Evolutionary conservation across 2,329 filamentous ascomycete species (phyloP).

Genomic region (Fusarium sp.): DNA sequence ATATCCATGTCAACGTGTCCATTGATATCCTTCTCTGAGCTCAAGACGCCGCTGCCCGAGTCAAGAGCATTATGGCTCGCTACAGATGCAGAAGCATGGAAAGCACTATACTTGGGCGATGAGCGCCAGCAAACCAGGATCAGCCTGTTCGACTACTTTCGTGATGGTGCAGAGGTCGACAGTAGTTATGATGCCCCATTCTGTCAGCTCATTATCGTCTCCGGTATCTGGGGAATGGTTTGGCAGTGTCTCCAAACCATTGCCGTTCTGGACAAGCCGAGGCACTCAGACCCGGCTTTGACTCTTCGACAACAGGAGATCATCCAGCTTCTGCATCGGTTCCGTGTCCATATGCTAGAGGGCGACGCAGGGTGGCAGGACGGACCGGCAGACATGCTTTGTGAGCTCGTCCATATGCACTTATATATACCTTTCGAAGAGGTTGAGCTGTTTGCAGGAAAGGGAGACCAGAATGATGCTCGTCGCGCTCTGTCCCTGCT

Average conservation of each 20-base stretch:
- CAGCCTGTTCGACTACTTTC: neutral
- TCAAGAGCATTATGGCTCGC: neutral
- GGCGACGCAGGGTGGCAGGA: neutral
- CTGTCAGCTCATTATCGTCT: neutral
- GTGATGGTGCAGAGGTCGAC: neutral
- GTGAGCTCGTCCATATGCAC: neutral
- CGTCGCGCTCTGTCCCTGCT: neutral
- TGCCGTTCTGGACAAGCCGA: neutral
- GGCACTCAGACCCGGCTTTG: neutral
- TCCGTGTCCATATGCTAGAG: neutral
- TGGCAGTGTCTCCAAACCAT: conserved; percentile 9
- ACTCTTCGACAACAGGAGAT: conserved; percentile 7
- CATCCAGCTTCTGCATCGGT: neutral
- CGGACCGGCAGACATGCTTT: neutral
- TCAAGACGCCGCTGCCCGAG: neutral
- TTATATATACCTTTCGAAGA: neutral
- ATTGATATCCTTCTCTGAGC: neutral
- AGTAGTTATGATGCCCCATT: neutral
- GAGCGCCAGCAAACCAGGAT: neutral
- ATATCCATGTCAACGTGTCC: conserved; percentile 1
- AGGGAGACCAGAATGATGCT: conserved; percentile 1
- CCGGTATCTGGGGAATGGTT: conserved; percentile 1
- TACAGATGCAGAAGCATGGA: neutral
- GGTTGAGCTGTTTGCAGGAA: conserved; percentile 3
- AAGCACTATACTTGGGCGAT: neutral